phyloP scores from a whole-genome alignment of 1,284 basidiomycete genomes.

The Microbotryum intermedium region DNA sequence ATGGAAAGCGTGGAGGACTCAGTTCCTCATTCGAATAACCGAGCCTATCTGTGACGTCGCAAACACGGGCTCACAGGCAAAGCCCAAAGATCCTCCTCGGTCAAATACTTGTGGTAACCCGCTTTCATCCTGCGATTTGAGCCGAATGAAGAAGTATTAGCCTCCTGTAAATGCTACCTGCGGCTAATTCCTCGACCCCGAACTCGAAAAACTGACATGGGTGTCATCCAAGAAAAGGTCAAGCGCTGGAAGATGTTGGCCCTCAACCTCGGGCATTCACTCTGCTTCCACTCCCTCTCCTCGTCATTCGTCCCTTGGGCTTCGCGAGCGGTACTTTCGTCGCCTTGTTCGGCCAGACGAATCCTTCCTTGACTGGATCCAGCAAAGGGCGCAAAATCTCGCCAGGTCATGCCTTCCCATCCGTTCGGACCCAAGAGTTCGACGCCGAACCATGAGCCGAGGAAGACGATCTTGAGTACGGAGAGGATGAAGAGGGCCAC shows the following conservation, averaged over 20 bases:
- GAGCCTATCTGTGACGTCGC: too few relatives aligned
- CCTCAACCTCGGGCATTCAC: conserved; percentile 63
- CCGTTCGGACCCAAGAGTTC: conserved; percentile 65
- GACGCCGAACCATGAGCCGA: conserved; percentile 53
- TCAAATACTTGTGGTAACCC: conserved; percentile 37
- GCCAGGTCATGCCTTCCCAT: conserved; percentile 24
- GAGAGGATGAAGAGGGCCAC: conserved; percentile 47
- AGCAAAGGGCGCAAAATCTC: conserved; percentile 31
- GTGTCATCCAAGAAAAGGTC: conserved; percentile 71
- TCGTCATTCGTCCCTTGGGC: conserved; percentile 3
- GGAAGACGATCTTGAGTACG: conserved; percentile 47
- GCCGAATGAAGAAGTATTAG: conserved; percentile 36
- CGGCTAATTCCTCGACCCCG: too few relatives aligned
- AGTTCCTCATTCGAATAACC: too few relatives aligned
- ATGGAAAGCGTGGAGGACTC: too few relatives aligned
- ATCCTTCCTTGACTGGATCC: neutral
- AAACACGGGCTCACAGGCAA: conserved; percentile 47
- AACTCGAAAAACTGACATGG: conserved; percentile 48
- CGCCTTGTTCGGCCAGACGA: conserved; percentile 20
- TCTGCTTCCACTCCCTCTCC: conserved; percentile 40
- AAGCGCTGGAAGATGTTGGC: conserved; percentile 65
- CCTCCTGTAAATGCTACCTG: too few relatives aligned
- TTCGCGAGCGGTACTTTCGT: conserved; percentile 8
- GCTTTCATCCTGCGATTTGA: conserved; percentile 28
- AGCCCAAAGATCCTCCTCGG: conserved; percentile 41